Percentiles rank a stretch among this genome's conserved stretches.
Conservation (phyloP, 208 protist species). For the Phytomonas sp. region DNA sequence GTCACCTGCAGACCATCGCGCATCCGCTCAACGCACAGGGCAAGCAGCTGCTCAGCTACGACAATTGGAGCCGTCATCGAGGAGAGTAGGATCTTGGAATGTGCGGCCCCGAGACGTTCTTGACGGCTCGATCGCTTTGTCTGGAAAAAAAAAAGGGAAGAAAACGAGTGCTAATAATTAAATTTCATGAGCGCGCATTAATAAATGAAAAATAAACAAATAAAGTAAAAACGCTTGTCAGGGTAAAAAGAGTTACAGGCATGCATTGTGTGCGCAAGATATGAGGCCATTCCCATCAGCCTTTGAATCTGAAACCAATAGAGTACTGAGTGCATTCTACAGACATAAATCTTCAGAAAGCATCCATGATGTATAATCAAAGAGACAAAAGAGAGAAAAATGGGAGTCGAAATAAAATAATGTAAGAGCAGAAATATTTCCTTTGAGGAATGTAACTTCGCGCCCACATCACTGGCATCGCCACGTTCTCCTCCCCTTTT, state of each 20-base stretch:
- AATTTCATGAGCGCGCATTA: not conserved
- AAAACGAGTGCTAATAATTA: too few relatives aligned
- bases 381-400: conserved; percentile 16
- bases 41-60: conserved; percentile 54
- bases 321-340: not conserved
- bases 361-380: conserved; percentile 3
- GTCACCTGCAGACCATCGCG: conserved; percentile 28
- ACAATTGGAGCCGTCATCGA: conserved; percentile 59
- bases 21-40: conserved; percentile 48
- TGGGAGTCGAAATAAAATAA: not conserved
- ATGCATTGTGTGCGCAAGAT: not conserved
- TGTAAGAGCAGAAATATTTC: not conserved
- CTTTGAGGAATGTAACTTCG: not conserved
- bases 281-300: too few relatives aligned
- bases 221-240: not conserved
- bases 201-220: conserved; percentile 1
- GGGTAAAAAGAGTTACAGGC: not conserved
- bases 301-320: not conserved
- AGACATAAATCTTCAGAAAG: not conserved
- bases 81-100: not conserved
- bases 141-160: not conserved
- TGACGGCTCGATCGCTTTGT: not conserved
- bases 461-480: not conserved
- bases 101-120: not conserved
- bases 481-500: not conserved